Percentiles rank a stretch among this genome's conserved stretches.
Evolutionary conservation across 768 basidiomycete species (phyloP).

Genomic region (Crassisporium funariophilum): DNA sequence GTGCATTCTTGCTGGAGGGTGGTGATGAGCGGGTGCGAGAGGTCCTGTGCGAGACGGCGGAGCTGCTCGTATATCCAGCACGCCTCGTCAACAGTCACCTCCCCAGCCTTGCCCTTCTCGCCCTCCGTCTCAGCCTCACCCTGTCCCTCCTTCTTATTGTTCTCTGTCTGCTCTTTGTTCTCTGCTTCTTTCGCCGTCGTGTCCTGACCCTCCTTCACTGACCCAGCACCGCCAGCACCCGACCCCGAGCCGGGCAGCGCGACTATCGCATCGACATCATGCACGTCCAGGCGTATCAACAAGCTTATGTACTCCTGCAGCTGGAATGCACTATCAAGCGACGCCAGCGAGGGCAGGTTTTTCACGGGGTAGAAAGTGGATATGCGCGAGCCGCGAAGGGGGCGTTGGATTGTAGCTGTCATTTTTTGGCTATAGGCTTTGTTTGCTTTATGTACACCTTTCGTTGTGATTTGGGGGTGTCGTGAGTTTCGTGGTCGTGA

Average conservation of each 20-base stretch:
- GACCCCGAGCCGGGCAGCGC: slow-evolving; percentile 57
- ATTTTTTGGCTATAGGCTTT: slow-evolving; percentile 28
- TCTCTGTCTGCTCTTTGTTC: slow-evolving; percentile 23
- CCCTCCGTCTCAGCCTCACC: slow-evolving; percentile 32
- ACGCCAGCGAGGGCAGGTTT: slow-evolving; percentile 64
- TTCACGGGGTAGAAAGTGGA: slow-evolving; percentile 82
- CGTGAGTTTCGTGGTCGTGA: too few relatives aligned
- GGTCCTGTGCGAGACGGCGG: slow-evolving; percentile 86
- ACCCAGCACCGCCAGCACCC: too few relatives aligned
- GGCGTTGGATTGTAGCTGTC: slow-evolving; percentile 57
- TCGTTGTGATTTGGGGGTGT: too few relatives aligned
- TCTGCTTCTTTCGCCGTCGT: slow-evolving; percentile 19
- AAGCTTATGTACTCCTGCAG: slow-evolving; percentile 93
- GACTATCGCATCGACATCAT: slow-evolving; percentile 84
- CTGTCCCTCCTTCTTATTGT: slow-evolving; percentile 19
- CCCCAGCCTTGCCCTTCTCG: slow-evolving; percentile 39
- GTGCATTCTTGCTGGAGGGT: slow-evolving; percentile 88
- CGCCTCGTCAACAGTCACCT: slow-evolving; percentile 71
- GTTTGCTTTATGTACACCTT: too few relatives aligned
- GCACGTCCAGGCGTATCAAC: slow-evolving; percentile 82
- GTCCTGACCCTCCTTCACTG: slow-evolving; percentile 31
- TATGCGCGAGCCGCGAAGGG: slow-evolving; percentile 75
- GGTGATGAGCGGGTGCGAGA: slow-evolving; percentile 83
- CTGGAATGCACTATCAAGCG: slow-evolving; percentile 90
- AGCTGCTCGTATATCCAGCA: slow-evolving; percentile 79